A percentile compares a stretch with the other conserved stretches of the same genome.
Conservation (phyloP, 2,329 filamentous ascomycete genomes). For the Rachicladosporium sp. region DNA sequence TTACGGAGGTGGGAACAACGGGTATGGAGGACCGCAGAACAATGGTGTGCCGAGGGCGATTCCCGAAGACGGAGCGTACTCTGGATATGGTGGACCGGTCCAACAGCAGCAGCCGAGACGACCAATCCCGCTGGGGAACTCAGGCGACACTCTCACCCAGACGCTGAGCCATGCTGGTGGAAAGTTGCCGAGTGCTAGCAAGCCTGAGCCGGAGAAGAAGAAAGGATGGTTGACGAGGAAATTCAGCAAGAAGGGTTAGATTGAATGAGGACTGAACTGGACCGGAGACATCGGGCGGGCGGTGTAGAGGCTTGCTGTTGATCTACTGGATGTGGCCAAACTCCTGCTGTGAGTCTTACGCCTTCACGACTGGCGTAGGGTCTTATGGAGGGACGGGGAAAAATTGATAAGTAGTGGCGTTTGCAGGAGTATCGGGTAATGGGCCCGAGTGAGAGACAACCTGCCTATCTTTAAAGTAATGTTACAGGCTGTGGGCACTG, state of each 20-base stretch:
- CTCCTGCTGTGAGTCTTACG: too few relatives aligned
- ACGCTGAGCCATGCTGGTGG: conserved; percentile 1
- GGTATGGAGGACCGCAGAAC: conserved; percentile 29
- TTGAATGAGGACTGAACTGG: too few relatives aligned
- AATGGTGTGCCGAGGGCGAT: conserved; percentile 1
- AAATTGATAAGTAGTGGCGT: too few relatives aligned
- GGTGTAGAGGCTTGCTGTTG: too few relatives aligned
- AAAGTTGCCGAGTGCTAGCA: conserved; percentile 15
- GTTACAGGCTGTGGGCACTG: too few relatives aligned
- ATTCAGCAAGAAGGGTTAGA: conserved; percentile 55
- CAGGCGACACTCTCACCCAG: background rate
- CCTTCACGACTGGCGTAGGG: too few relatives aligned
- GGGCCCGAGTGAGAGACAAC: too few relatives aligned
- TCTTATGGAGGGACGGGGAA: too few relatives aligned
- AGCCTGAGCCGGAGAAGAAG: conserved; percentile 50
- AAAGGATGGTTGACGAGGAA: conserved; percentile 81
- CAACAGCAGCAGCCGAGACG: conserved; percentile 1
- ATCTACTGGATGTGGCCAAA: too few relatives aligned
- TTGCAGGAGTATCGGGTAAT: too few relatives aligned
- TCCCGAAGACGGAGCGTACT: conserved; percentile 4
- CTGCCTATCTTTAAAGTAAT: too few relatives aligned
- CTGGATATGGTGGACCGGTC: conserved; percentile 1
- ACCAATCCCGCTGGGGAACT: conserved; percentile 3
- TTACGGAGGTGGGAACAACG: conserved; percentile 18
- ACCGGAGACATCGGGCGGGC: too few relatives aligned